These are phyloP conservation scores for Xylariales sp. DNA, from an alignment of 2,329 filamentous ascomycete species.

Conservation along the genomic window DNA sequence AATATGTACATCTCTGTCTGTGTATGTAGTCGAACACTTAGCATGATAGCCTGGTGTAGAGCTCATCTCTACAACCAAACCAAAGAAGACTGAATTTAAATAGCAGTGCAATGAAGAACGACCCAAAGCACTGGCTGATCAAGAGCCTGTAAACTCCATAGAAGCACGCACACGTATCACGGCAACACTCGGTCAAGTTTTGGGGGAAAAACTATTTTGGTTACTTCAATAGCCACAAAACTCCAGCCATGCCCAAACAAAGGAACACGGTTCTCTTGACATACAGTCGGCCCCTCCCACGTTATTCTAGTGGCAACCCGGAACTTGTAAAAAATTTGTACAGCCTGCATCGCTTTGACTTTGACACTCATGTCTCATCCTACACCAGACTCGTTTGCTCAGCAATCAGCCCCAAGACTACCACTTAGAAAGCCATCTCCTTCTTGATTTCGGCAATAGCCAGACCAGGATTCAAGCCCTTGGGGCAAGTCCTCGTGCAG, in stretches of 20 bases:
- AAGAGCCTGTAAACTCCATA: too few relatives aligned
- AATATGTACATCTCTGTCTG: too few relatives aligned
- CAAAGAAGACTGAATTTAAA: too few relatives aligned
- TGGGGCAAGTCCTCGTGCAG: constrained; percentile 95
- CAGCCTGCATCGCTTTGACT: constrained; percentile 4
- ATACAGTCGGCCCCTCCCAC: constrained; percentile 10
- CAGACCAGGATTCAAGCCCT: constrained; percentile 92
- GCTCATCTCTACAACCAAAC: too few relatives aligned
- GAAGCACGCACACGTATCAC: too few relatives aligned
- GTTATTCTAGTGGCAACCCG: constrained; percentile 8
- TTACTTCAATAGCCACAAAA: constrained; percentile 7
- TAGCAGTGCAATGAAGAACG: too few relatives aligned
- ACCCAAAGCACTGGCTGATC: too few relatives aligned
- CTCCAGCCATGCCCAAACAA: constrained; percentile 10
- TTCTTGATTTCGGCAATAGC: constrained; percentile 99
- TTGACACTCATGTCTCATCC: neutral
- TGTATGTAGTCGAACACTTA: too few relatives aligned
- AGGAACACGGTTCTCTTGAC: constrained; percentile 9
- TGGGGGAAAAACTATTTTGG: too few relatives aligned
- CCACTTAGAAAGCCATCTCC: constrained; percentile 66
- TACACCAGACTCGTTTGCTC: neutral
- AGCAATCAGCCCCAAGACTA: neutral
- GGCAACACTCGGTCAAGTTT: too few relatives aligned
- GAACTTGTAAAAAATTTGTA: constrained; percentile 12
- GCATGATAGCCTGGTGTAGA: too few relatives aligned